phyloP scores from a whole-genome alignment of 352 stramenopile species.

The Globisporangium yorkense region DNA sequence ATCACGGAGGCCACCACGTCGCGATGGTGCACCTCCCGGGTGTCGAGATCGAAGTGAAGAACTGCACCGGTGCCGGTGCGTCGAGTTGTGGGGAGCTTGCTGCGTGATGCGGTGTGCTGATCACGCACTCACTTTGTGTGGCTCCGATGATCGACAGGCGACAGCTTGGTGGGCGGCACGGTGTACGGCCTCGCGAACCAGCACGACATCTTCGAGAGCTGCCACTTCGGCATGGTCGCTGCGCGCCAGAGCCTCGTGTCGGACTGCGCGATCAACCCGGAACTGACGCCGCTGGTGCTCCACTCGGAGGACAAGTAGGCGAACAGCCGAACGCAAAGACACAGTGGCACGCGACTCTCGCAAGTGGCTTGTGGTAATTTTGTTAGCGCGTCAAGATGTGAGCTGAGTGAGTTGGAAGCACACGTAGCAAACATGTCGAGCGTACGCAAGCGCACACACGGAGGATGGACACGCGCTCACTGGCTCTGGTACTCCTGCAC shows the following conservation, averaged over 20 bases:
- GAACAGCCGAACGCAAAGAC: not conserved
- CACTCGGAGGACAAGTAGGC: slow-evolving; percentile 6
- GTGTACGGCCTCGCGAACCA: slow-evolving; percentile 67
- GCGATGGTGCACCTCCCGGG: slow-evolving; percentile 66
- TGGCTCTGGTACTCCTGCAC: slow-evolving; percentile 58
- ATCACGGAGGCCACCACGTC: slow-evolving; percentile 31
- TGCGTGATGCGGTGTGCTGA: not conserved
- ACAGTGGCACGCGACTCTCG: not conserved
- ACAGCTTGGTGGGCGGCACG: slow-evolving; percentile 71
- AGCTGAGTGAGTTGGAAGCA: not conserved
- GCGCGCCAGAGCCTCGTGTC: slow-evolving; percentile 62
- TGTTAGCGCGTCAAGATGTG: not conserved
- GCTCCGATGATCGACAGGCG: slow-evolving; percentile 24
- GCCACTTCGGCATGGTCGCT: slow-evolving; percentile 71
- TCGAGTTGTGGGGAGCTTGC: not conserved
- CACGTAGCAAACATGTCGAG: not conserved
- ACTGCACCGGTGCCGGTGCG: slow-evolving; percentile 72
- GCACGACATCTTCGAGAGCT: slow-evolving; percentile 56
- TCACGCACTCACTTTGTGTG: not conserved
- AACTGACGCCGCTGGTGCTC: slow-evolving; percentile 34
- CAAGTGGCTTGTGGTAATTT: not conserved
- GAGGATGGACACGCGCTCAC: not conserved
- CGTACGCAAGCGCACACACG: not conserved
- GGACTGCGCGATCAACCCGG: slow-evolving; percentile 56
- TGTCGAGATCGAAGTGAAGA: slow-evolving; percentile 43